Percentiles rank a stretch among this genome's conserved stretches.
Evolutionary conservation across 306 rosid species (phyloP).

Genomic region (Medicago arabica): DNA sequence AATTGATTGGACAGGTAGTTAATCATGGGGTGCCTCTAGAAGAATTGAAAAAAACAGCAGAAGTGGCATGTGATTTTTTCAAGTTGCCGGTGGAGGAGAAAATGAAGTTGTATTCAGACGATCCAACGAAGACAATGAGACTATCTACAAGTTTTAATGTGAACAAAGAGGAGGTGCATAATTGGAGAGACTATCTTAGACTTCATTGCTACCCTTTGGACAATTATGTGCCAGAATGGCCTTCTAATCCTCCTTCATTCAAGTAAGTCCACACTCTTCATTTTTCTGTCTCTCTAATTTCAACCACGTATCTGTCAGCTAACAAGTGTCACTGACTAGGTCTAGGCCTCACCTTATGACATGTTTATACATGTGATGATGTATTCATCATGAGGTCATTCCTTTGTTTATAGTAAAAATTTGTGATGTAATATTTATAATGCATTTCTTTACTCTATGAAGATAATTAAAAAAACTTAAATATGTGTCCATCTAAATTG

Average conservation of each 20-base stretch:
- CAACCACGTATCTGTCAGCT: neutral
- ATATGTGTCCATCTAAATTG: too few species aligned
- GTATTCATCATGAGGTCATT: neutral
- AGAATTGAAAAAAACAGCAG: constrained; percentile 54
- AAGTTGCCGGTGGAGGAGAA: constrained; percentile 78
- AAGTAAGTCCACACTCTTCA: constrained; percentile 48
- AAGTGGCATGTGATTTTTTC: constrained; percentile 71
- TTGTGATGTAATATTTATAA: neutral
- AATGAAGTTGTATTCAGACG: constrained; percentile 85
- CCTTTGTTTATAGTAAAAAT: neutral
- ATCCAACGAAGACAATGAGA: constrained; percentile 80
- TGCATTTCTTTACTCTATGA: too few species aligned
- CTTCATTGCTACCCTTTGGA: constrained; percentile 89
- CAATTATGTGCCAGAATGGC: constrained; percentile 77
- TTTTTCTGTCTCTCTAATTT: neutral
- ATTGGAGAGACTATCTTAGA: constrained; percentile 95
- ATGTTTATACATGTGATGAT: neutral
- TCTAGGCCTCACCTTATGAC: neutral
- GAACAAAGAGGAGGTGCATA: constrained; percentile 71
- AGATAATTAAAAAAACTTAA: too few species aligned
- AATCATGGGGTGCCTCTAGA: constrained; percentile 76
- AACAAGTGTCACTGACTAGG: constrained; percentile 24
- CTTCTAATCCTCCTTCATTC: constrained; percentile 79
- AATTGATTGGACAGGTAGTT: constrained; percentile 53
- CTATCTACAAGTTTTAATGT: constrained; percentile 84